phyloP scores from a whole-genome alignment of 495 filamentous ascomycete genomes.

The Hypoxylon perforatum region DNA sequence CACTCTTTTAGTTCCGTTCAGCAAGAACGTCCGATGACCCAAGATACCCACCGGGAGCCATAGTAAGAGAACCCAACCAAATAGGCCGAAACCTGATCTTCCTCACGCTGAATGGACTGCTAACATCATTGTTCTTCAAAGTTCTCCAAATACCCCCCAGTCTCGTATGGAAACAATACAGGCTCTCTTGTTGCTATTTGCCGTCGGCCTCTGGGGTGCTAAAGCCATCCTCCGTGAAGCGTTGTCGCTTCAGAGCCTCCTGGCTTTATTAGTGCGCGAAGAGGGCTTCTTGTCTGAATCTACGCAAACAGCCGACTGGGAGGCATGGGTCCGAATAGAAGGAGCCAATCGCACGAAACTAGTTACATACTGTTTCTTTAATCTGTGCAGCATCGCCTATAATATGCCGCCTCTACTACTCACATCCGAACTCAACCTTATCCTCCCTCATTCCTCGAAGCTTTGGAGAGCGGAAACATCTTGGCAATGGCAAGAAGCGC shows the following conservation, averaged over 20 bases:
- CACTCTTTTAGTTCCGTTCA: constrained; percentile 64
- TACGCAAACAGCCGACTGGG: constrained; percentile 61
- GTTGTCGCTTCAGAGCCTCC: constrained; percentile 61
- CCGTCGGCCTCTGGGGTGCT: constrained; percentile 67
- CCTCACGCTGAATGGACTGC: not conserved
- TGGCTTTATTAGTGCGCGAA: constrained; percentile 65
- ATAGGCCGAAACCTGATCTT: not conserved
- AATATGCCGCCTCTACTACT: constrained; percentile 68
- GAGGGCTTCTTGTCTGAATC: constrained; percentile 59
- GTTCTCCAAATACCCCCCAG: constrained; percentile 63
- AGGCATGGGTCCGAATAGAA: constrained; percentile 68
- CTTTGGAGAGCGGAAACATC: constrained; percentile 63
- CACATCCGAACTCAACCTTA: constrained; percentile 70
- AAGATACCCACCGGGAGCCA: constrained; percentile 63
- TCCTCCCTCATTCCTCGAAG: constrained; percentile 66
- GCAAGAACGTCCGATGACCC: constrained; percentile 61
- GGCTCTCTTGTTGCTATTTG: constrained; percentile 65
- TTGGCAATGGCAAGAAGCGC: constrained; percentile 63
- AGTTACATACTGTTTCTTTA: constrained; percentile 69
- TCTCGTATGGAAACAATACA: constrained; percentile 67
- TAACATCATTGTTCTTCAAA: constrained; percentile 38
- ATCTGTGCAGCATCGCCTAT: constrained; percentile 68
- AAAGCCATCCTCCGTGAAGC: constrained; percentile 68
- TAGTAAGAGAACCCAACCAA: constrained; percentile 50
- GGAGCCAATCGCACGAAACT: constrained; percentile 65